A percentile compares a stretch with the other conserved stretches of the same genome.
phyloP scores from a whole-genome alignment of 495 filamentous ascomycete genomes.

The Talaromyces nanjingensis region DNA sequence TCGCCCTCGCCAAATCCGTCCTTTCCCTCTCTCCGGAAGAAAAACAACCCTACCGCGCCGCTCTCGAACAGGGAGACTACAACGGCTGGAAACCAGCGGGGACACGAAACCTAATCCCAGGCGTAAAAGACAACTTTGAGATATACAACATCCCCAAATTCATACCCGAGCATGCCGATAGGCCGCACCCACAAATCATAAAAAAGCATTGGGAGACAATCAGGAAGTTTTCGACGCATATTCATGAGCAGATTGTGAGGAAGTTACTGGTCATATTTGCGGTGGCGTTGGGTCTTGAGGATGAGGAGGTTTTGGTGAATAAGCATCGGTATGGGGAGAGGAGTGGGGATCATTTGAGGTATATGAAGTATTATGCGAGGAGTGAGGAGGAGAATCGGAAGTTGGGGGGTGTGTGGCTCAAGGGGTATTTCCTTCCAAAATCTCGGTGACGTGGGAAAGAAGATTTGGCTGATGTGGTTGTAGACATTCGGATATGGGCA shows the following conservation, averaged over 20 bases:
- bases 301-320: constrained; percentile 41
- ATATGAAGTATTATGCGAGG: constrained; percentile 47
- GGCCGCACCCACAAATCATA: constrained; percentile 20
- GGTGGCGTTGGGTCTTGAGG: constrained; percentile 42
- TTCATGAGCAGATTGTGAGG: constrained; percentile 40
- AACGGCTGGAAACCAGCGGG: constrained; percentile 19
- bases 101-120: constrained; percentile 17
- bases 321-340: constrained; percentile 42
- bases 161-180: constrained; percentile 31
- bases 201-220: constrained; percentile 27
- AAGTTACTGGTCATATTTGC: constrained; percentile 43
- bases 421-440: constrained; percentile 16
- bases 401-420: constrained; percentile 30
- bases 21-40: constrained; percentile 49
- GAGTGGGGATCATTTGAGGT: constrained; percentile 42
- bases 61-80: constrained; percentile 41
- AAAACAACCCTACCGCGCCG: constrained; percentile 43
- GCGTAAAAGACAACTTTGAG: constrained; percentile 39
- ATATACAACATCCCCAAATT: constrained; percentile 44
- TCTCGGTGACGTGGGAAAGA: neutral
- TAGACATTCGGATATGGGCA: constrained; percentile 47
- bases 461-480: neutral
- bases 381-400: constrained; percentile 37
- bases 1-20: constrained; percentile 46
- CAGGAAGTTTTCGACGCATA: constrained; percentile 36